Evolutionary conservation across 805 yeast species (phyloP), one percentile per base, ranked within the genome.

Genomic region (Candida succiphila): DNA sequence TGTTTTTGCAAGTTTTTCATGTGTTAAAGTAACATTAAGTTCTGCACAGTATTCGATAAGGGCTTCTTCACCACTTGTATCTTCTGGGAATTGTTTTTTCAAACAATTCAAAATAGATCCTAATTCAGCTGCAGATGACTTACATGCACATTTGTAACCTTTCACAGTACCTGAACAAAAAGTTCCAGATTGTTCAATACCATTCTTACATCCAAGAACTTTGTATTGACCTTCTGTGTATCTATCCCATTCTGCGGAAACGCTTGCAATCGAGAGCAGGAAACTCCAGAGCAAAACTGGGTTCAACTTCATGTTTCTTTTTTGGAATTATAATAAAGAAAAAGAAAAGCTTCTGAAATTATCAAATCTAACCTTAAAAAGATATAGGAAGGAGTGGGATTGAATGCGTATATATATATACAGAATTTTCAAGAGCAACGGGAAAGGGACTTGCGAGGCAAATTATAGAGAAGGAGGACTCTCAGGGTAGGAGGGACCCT

Each of bases 1-100:
- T 4, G 65, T 50, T 4, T 44, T 54, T n/a, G 54, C 41, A 33
- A 64, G 50, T 15, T 49, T 48, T 13, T 49, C 56, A 23, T 36
- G 37, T 2, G 71, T 61, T 29, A 60, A 48, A 10, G 44, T 37
- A 19, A 38, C 41, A 14, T 46, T 45, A 5, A 31, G 32, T 22
- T 39, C 32, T 13, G 24, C 37, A 32, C 56, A 49, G 35, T 39
- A 42, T 0, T 29, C 27, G 14, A 46, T 44, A 16, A 60, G 35
- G 24, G 39, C 30, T 15, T 49, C 38, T 16, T 47, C 46, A 13
- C 43, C 51, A 12, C 23, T 33, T 9, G 44, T 32, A 27, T 42
- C 30, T 28, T 44, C 30, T 7, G 39, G 31, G 2, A 27, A 27
- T 19, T 40, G 27, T n/a, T n/a, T n/a, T 4, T 41, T 30, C 9